Evolutionary conservation across 148 eudicot species (phyloP).

Genomic region (Vaccinium vitisidaea): DNA sequence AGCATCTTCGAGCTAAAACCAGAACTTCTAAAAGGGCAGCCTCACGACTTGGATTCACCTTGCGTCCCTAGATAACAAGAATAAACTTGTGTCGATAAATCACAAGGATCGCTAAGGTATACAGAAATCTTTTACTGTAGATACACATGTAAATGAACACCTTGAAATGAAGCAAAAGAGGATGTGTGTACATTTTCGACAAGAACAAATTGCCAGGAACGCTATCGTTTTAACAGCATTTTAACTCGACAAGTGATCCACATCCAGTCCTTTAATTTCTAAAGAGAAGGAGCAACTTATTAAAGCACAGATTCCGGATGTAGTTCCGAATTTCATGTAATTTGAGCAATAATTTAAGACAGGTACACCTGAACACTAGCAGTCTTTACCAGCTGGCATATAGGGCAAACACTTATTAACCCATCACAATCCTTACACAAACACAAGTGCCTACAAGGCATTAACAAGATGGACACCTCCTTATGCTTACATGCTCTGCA

Average conservation of each 20-base stretch:
- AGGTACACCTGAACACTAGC: constrained; percentile 24
- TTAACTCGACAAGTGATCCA: neutral
- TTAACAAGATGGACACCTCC: constrained; percentile 22
- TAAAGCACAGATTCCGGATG: no score
- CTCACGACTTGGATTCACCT: neutral
- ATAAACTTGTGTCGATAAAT: neutral
- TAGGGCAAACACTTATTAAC: constrained; percentile 22
- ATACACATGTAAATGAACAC: neutral
- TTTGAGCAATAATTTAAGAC: constrained; percentile 5
- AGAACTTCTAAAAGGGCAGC: neutral
- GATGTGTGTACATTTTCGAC: neutral
- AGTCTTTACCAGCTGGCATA: constrained; percentile 19
- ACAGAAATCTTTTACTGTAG: neutral
- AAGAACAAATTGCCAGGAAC: neutral
- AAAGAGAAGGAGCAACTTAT: neutral
- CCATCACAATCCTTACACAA: constrained; percentile 20
- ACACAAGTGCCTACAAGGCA: constrained; percentile 28
- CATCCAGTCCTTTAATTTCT: neutral
- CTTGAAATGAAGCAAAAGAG: neutral
- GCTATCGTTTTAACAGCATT: neutral
- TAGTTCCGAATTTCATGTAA: constrained; percentile 2
- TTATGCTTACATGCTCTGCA: constrained; percentile 21
- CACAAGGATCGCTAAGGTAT: neutral
- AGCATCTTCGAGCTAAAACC: neutral
- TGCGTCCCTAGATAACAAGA: neutral